Conservation (phyloP, 2,329 filamentous ascomycete genomes). For the Alternaria brassicae region DNA sequence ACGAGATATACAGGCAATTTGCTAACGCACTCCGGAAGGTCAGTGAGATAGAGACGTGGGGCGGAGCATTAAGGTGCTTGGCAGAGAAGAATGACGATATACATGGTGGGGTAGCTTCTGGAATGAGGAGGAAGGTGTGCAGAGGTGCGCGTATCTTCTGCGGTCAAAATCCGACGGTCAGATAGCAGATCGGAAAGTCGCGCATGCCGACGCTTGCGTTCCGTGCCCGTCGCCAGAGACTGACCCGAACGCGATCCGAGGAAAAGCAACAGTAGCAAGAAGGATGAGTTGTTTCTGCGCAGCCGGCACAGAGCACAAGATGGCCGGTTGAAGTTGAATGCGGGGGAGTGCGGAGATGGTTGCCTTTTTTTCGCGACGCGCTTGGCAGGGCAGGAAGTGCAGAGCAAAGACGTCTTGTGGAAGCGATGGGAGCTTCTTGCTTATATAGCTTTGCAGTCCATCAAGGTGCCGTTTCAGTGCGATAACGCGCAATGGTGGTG, state of each 20-base stretch:
- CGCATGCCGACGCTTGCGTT: background rate
- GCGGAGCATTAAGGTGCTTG: conserved; percentile 29
- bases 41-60: conserved; percentile 25
- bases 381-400: background rate
- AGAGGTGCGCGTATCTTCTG: conserved; percentile 4
- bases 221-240: background rate
- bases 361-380: background rate
- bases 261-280: background rate
- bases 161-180: background rate
- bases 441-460: background rate
- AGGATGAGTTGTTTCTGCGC: background rate
- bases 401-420: background rate
- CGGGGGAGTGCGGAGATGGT: conserved; percentile 11
- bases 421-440: background rate
- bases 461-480: background rate
- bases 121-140: background rate
- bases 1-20: conserved; percentile 22
- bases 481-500: background rate
- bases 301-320: conserved; percentile 11
- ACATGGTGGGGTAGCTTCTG: conserved; percentile 7
- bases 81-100: conserved; percentile 37
- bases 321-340: conserved; percentile 8
- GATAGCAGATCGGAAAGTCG: background rate
- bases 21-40: conserved; percentile 45
- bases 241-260: background rate